These are phyloP conservation scores for Phaffia tasmanica DNA, from an alignment of 768 basidiomycete genomes.

Conservation along the genomic window DNA sequence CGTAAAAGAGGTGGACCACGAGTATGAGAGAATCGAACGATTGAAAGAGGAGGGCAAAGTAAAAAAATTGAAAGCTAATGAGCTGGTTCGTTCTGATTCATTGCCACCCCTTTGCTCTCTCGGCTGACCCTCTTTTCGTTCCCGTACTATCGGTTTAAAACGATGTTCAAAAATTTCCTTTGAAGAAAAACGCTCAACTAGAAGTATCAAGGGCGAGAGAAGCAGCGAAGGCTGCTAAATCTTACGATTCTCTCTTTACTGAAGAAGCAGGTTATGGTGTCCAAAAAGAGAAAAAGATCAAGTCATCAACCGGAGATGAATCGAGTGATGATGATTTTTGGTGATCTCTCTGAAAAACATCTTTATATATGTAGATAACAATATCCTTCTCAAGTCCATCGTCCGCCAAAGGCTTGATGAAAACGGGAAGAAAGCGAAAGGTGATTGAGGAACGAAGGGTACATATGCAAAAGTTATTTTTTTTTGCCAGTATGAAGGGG, in stretches of 20 bases:
- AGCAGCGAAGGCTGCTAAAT: constrained; percentile 75
- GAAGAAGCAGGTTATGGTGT: constrained; percentile 37
- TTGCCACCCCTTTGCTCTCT: neutral
- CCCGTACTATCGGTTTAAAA: neutral
- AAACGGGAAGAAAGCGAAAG: too few relatives aligned
- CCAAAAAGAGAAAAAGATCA: neutral
- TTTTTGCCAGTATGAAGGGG: too few relatives aligned
- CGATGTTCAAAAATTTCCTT: neutral
- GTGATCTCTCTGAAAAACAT: neutral
- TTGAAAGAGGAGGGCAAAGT: constrained; percentile 39
- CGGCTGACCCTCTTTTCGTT: constrained; percentile 1
- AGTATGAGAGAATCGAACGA: constrained; percentile 71
- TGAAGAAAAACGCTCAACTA: constrained; percentile 63
- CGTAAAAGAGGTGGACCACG: constrained; percentile 72
- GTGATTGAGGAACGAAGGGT: too few relatives aligned
- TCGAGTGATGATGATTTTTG: constrained; percentile 23
- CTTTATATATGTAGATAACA: too few relatives aligned
- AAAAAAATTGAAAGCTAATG: constrained; percentile 59
- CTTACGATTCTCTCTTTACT: constrained; percentile 69
- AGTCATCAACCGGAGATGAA: neutral
- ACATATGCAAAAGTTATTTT: too few relatives aligned
- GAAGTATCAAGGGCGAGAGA: constrained; percentile 65
- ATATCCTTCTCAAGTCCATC: too few relatives aligned
- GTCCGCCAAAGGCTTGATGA: too few relatives aligned
- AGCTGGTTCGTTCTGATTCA: constrained; percentile 47